Conservation (phyloP, 352 stramenopile species). For the Thalassiosira exigua region DNA sequence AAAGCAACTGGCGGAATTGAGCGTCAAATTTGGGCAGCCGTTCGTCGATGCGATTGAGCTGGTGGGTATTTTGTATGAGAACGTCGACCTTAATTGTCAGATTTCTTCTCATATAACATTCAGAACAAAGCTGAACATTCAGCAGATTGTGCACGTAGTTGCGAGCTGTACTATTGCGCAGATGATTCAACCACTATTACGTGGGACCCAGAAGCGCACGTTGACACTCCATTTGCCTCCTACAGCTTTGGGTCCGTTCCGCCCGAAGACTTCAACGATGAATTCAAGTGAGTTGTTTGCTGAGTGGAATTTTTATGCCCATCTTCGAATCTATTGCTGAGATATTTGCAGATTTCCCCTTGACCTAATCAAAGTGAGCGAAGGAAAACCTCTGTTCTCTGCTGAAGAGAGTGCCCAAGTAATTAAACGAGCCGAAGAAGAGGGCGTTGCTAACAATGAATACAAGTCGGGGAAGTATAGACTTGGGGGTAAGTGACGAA, state of each 20-base stretch:
- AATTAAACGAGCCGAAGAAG: slow-evolving; percentile 56
- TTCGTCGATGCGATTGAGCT: slow-evolving; percentile 64
- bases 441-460: slow-evolving; percentile 73
- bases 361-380: slow-evolving; percentile 74
- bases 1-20: slow-evolving; percentile 50
- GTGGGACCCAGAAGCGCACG: slow-evolving; percentile 23
- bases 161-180: slow-evolving; percentile 74
- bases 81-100: too few species aligned
- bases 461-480: slow-evolving; percentile 76
- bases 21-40: slow-evolving; percentile 51
- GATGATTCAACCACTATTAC: slow-evolving; percentile 12
- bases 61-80: too few species aligned
- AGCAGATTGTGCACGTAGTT: slow-evolving; percentile 65
- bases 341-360: slow-evolving; percentile 58
- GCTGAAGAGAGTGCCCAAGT: slow-evolving; percentile 53
- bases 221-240: slow-evolving; percentile 52
- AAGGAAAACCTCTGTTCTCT: slow-evolving; percentile 61
- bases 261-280: slow-evolving; percentile 73
- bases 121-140: slow-evolving; percentile 68
- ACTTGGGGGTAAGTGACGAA: slow-evolving; percentile 45
- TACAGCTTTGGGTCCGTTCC: slow-evolving; percentile 74
- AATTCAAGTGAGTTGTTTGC: slow-evolving; percentile 44
- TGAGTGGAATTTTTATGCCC: background rate
- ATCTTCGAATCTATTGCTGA: background rate
- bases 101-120: too few species aligned